A percentile compares a stretch with the other conserved stretches of the same genome.
Evolutionary conservation across 1,139 yeast species (phyloP).

Genomic region (Nakaseomyces nivariensis): DNA sequence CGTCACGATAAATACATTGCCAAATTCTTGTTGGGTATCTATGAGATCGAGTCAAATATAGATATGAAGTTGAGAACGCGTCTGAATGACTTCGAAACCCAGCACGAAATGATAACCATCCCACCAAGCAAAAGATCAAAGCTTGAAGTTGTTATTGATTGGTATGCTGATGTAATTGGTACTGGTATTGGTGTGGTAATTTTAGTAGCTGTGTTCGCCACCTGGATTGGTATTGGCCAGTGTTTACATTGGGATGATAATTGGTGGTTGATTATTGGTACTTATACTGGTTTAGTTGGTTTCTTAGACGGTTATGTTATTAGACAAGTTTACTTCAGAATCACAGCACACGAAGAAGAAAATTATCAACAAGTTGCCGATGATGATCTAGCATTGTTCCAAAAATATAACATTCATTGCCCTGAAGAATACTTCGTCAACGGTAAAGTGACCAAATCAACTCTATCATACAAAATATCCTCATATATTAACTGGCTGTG

Average conservation of each 20-base stretch:
- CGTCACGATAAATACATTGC: slow-evolving; percentile 29
- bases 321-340: slow-evolving; percentile 31
- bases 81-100: slow-evolving; percentile 17
- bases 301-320: slow-evolving; percentile 34
- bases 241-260: slow-evolving; percentile 30
- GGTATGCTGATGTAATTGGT: slow-evolving; percentile 34
- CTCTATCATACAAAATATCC: slow-evolving; percentile 22
- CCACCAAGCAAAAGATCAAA: slow-evolving; percentile 17
- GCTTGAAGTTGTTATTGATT: slow-evolving; percentile 27
- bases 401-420: slow-evolving; percentile 15
- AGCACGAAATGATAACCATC: slow-evolving; percentile 21
- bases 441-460: slow-evolving; percentile 7
- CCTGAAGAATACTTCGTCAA: slow-evolving; percentile 15
- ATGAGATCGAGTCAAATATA: slow-evolving; percentile 25
- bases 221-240: slow-evolving; percentile 32
- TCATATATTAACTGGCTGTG: slow-evolving; percentile 19
- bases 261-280: slow-evolving; percentile 37
- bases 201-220: slow-evolving; percentile 27
- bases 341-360: slow-evolving; percentile 25
- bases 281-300: slow-evolving; percentile 35
- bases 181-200: slow-evolving; percentile 33
- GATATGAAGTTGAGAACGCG: slow-evolving; percentile 23
- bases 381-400: slow-evolving; percentile 20
- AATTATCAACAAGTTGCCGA: slow-evolving; percentile 23
- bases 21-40: slow-evolving; percentile 19